Evolutionary conservation across 495 filamentous ascomycete species (phyloP).

Genomic region (Aspergillus sparsus): DNA sequence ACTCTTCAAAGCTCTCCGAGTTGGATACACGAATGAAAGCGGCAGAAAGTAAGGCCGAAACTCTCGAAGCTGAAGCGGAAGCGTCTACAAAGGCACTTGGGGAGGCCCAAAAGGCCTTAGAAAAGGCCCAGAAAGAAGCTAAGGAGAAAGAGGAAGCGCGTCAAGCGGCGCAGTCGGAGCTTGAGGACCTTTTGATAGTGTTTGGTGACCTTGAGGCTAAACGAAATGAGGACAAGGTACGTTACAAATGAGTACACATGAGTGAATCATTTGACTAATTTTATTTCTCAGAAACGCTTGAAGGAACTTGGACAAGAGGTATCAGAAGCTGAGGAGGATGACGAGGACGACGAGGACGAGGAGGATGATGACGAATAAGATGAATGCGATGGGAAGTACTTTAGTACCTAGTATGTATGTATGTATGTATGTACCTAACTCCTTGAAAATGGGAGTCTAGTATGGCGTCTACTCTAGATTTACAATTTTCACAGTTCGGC

Average conservation of each 20-base stretch:
- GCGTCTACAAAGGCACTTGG: conserved; percentile 28
- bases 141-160: conserved; percentile 64
- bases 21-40: conserved; percentile 49
- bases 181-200: conserved; percentile 84
- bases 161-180: conserved; percentile 64
- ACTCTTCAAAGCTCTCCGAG: conserved; percentile 48
- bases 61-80: conserved; percentile 23
- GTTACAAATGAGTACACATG: conserved; percentile 22
- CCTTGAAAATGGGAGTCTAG: no score
- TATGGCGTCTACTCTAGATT: no score
- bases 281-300: conserved; percentile 61
- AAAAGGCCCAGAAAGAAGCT: conserved; percentile 21
- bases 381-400: neutral
- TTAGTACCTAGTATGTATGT: no score
- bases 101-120: conserved; percentile 24
- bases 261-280: conserved; percentile 22
- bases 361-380: conserved; percentile 45
- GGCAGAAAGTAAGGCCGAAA: conserved; percentile 45
- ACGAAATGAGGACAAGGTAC: conserved; percentile 75
- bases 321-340: conserved; percentile 77
- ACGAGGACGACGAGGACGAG: conserved; percentile 63
- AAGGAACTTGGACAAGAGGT: conserved; percentile 71
- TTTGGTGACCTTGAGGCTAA: conserved; percentile 91
- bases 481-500: no score
- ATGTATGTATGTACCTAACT: no score